A percentile compares a stretch with the other conserved stretches of the same genome.
These are phyloP conservation scores for Pestalotiopsis sp. DNA, from an alignment of 2,329 filamentous ascomycete genomes.

Conservation along the genomic window DNA sequence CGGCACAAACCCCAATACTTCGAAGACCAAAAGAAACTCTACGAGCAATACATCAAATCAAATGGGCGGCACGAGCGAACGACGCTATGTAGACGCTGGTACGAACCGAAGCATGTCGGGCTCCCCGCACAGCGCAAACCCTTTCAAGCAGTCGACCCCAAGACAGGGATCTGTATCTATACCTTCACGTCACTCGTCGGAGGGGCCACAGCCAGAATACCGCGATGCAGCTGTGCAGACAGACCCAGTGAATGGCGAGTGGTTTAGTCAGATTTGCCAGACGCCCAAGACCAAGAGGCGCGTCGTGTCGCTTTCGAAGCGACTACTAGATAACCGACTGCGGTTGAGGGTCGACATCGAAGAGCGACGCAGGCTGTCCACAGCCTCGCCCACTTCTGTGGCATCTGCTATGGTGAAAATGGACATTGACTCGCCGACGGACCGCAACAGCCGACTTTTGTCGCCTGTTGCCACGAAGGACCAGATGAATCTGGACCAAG, in stretches of 20 bases:
- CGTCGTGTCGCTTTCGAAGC: conserved; percentile 53
- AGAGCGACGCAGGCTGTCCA: conserved; percentile 30
- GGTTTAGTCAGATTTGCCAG: conserved; percentile 44
- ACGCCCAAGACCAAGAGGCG: conserved; percentile 43
- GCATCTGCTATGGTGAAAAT: conserved; percentile 35
- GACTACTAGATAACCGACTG: conserved; percentile 50
- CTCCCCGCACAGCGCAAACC: conserved; percentile 46
- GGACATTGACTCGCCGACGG: conserved; percentile 39
- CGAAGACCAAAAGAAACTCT: conserved; percentile 37
- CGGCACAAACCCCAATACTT: conserved; percentile 37
- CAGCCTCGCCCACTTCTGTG: conserved; percentile 27
- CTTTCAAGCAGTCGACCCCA: conserved; percentile 29
- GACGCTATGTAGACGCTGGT: conserved; percentile 52
- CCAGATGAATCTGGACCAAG: conserved; percentile 17
- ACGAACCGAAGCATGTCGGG: conserved; percentile 55
- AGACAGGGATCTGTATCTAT: conserved; percentile 29
- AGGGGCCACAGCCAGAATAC: conserved; percentile 43
- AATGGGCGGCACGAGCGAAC: conserved; percentile 35
- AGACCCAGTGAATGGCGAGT: conserved; percentile 52
- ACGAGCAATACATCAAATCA: conserved; percentile 17
- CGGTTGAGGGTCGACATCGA: conserved; percentile 42
- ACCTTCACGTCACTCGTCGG: conserved; percentile 39
- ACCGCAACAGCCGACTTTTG: conserved; percentile 25
- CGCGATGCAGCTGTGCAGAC: conserved; percentile 55
- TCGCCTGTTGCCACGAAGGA: conserved; percentile 16